Percentiles rank a stretch among this genome's conserved stretches.
Evolutionary conservation across 345 rosid genomes (phyloP).

Genomic region (Fremontodendron californicum): DNA sequence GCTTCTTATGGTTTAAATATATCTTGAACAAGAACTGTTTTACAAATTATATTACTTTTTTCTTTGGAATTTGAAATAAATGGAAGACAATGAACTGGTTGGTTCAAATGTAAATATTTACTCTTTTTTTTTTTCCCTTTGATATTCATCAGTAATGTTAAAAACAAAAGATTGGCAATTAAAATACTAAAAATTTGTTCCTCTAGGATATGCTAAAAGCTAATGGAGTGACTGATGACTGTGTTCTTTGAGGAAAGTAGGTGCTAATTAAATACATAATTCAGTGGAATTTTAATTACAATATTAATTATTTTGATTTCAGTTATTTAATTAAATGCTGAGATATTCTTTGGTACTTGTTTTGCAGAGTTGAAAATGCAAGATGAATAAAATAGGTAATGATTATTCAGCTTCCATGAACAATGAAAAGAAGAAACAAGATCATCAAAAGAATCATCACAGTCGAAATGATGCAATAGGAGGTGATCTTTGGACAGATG

Average conservation of each 20-base stretch:
- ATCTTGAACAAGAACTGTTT: too few relatives aligned
- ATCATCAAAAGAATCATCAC: conserved; percentile 13
- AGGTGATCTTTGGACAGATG: conserved; percentile 49
- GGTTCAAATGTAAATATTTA: too few relatives aligned
- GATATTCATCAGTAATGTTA: not conserved
- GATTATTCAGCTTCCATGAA: not conserved
- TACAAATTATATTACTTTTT: too few relatives aligned
- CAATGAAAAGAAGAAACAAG: conserved; percentile 19
- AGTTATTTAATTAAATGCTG: not conserved
- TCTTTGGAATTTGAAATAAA: too few relatives aligned
- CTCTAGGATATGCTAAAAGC: not conserved
- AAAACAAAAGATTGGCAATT: not conserved
- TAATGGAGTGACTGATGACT: not conserved
- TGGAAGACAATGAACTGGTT: too few relatives aligned
- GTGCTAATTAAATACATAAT: not conserved
- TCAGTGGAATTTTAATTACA: not conserved
- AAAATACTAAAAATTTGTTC: not conserved
- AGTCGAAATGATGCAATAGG: conserved; percentile 19
- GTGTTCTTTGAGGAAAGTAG: not conserved
- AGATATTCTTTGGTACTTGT: not conserved
- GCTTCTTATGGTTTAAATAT: too few relatives aligned
- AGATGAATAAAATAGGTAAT: conserved; percentile 11
- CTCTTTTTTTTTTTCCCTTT: not conserved
- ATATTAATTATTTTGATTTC: not conserved
- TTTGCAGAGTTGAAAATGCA: conserved; percentile 14